A percentile compares a stretch with the other conserved stretches of the same genome.
Conservation (phyloP, 1,139 yeast genomes). For the Yamadazyma triangularis region DNA sequence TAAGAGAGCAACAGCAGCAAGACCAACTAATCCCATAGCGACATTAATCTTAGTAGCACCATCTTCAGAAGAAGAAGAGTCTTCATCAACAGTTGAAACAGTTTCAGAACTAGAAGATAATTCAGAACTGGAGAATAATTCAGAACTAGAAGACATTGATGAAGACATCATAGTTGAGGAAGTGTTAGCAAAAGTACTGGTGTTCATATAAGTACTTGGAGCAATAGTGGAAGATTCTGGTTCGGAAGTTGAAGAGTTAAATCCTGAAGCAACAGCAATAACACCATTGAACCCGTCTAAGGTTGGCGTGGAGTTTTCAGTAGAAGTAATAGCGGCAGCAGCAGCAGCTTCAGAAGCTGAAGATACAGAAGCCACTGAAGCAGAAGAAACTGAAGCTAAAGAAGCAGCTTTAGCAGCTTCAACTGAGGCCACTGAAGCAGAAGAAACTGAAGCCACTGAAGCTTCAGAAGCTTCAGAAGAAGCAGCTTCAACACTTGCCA, state of each 20-base stretch:
- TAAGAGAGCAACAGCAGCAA: constrained; percentile 44
- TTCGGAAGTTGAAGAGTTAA: constrained; percentile 14
- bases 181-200: constrained; percentile 7
- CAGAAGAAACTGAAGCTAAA: constrained; percentile 9
- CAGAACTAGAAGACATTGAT: background rate
- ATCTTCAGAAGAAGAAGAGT: constrained; percentile 14
- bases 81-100: constrained; percentile 11
- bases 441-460: constrained; percentile 12
- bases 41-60: constrained; percentile 33
- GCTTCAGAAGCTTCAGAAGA: constrained; percentile 14
- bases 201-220: constrained; percentile 1
- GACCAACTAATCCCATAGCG: constrained; percentile 40
- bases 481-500: constrained; percentile 13
- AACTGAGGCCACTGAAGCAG: constrained; percentile 13
- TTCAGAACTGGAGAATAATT: constrained; percentile 6
- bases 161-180: constrained; percentile 8
- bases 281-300: constrained; percentile 41
- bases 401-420: constrained; percentile 8
- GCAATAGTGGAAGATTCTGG: constrained; percentile 7
- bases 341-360: constrained; percentile 13
- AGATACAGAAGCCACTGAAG: constrained; percentile 8
- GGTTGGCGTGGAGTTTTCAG: constrained; percentile 12
- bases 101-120: constrained; percentile 11
- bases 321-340: constrained; percentile 12
- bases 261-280: constrained; percentile 41